Percentiles rank a stretch among this genome's conserved stretches.
Evolutionary conservation across 768 basidiomycete species (phyloP).

Genomic region (Xerocomus potaroensis): DNA sequence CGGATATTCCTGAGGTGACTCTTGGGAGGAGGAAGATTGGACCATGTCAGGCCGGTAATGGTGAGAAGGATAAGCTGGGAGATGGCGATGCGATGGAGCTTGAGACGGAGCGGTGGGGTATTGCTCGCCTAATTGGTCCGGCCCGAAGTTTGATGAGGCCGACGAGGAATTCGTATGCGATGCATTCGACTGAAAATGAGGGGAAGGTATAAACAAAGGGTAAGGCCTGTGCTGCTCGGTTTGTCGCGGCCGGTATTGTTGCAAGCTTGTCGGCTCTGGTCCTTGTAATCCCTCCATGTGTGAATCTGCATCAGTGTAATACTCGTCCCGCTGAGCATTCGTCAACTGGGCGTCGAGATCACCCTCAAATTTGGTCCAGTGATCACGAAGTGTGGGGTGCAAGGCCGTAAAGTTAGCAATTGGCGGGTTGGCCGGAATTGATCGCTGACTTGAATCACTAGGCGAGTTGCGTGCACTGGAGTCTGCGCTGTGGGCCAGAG

Average conservation of each 20-base stretch:
- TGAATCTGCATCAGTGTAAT: constrained; percentile 20
- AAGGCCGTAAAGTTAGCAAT: constrained; percentile 38
- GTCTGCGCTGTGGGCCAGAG: constrained; percentile 7
- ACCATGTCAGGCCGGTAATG: constrained; percentile 11
- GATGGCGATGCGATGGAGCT: not conserved
- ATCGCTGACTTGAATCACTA: constrained; percentile 27
- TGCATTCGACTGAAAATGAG: constrained; percentile 9
- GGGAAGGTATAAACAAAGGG: constrained; percentile 22
- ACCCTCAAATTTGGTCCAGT: constrained; percentile 54
- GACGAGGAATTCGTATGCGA: constrained; percentile 4
- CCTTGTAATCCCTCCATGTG: constrained; percentile 10
- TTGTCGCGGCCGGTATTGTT: constrained; percentile 11
- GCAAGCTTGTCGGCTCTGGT: not conserved
- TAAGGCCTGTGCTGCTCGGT: constrained; percentile 20
- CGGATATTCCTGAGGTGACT: constrained; percentile 9
- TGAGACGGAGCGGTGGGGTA: constrained; percentile 11
- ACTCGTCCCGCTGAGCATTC: constrained; percentile 29
- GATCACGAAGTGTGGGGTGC: constrained; percentile 54
- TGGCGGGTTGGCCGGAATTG: constrained; percentile 23
- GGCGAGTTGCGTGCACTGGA: not conserved
- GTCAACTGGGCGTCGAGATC: constrained; percentile 48
- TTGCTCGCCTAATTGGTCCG: not conserved
- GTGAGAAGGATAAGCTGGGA: constrained; percentile 5
- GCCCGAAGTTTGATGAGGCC: constrained; percentile 4
- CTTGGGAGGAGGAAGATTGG: constrained; percentile 21